These are phyloP conservation scores for Backusella luteola DNA, from an alignment of 192 early-diverging fungal genomes.

Conservation along the genomic window DNA sequence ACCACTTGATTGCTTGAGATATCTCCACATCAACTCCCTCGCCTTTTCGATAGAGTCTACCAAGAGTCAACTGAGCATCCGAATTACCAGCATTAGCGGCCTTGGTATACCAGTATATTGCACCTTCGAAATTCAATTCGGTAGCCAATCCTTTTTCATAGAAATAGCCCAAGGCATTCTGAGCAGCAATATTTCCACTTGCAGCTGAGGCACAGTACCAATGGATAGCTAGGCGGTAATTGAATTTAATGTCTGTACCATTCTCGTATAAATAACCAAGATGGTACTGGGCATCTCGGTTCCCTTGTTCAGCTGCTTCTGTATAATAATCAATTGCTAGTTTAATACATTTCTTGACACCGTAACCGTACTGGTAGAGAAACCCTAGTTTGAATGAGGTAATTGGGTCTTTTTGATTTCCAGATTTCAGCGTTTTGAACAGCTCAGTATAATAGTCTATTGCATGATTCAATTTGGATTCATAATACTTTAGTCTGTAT, in stretches of 20 bases:
- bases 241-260: neutral
- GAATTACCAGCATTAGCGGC: neutral
- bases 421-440: no score
- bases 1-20: neutral
- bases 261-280: neutral
- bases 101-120: neutral
- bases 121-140: neutral
- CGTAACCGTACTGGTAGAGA: no score
- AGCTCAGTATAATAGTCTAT: no score
- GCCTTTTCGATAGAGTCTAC: neutral
- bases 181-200: neutral
- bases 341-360: no score
- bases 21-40: fast-evolving
- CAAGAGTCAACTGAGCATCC: neutral
- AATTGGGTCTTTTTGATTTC: neutral
- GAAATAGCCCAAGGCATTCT: neutral
- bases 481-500: no score
- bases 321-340: neutral
- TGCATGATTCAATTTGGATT: no score
- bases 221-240: neutral
- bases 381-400: no score
- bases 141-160: neutral
- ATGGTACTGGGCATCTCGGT: neutral
- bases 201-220: neutral
- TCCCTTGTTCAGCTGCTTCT: neutral